Evolutionary conservation across 2,329 filamentous ascomycete genomes (phyloP), one percentile per base, ranked within the genome.

Genomic region (Botrytis hyacinthi): DNA sequence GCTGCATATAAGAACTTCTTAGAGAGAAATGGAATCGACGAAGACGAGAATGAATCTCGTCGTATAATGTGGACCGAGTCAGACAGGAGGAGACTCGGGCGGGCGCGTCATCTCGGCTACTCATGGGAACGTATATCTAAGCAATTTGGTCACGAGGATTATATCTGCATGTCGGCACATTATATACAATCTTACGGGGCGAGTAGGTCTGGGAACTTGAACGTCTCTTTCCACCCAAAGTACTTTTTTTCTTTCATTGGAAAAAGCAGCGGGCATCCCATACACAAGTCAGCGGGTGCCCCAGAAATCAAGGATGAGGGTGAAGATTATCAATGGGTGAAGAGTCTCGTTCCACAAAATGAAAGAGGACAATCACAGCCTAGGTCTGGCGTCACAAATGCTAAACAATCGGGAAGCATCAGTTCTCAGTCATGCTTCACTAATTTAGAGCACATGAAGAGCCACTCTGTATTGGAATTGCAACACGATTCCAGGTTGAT

Each of bases 101-200:
- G 66, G n/a, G 35, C n/a, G 14, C 66, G 35, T 57, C 48, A 69
- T 69, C n/a, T 42, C n/a, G 48, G 66, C 6, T 32, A 57, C 37
- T 57, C 66, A 57, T 69, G 66, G 66, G 35, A 57, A 57, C 37
- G 10, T 18, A 69, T 69, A 51, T 37, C 66, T 57, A 42, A 26
- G n/a, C 37, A 57, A 37, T 57, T 69, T 20, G 35, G n/a, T 22
- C 40, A 32, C 20, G 48, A 69, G 35, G 48, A 69, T 26, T 69
- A 42, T 32, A 57, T 57, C 29, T 69, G 66, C 35, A 42, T 69
- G 40, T 37, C 66, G 22, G 66, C 48, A 40, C 37, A 69, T 57
- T 69, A 42, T 35, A 57, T 69, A 69, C 48, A 69, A 20, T 57
- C 48, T 42, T 57, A 69, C n/a, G 26, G 18, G 26, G 26, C 29